Conservation (phyloP, 768 basidiomycete species). For the Tulasnella sp. region DNA sequence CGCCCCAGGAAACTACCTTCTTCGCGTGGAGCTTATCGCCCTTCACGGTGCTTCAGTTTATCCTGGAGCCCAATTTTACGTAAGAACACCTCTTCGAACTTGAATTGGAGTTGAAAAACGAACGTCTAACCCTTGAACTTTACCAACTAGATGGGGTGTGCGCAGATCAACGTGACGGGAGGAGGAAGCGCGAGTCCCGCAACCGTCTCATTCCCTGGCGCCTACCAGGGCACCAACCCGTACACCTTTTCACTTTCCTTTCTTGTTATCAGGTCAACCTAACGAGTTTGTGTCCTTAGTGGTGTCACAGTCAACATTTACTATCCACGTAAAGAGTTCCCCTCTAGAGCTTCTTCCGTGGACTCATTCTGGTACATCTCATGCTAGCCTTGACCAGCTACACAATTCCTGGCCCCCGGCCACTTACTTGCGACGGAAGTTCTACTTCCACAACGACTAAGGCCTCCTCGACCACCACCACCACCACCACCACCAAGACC, state of each 20-base stretch:
- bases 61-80: slow-evolving; percentile 38
- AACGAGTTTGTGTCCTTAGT: background rate
- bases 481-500: background rate
- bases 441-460: background rate
- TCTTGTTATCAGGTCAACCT: too few relatives aligned
- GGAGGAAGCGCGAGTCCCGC: slow-evolving; percentile 29
- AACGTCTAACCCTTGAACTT: background rate
- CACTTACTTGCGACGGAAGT: background rate
- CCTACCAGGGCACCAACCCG: slow-evolving; percentile 18
- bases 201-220: slow-evolving; percentile 24
- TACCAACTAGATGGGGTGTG: slow-evolving; percentile 25
- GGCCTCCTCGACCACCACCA: background rate
- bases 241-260: background rate
- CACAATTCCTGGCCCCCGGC: slow-evolving; percentile 13
- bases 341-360: background rate
- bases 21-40: slow-evolving; percentile 40
- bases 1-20: slow-evolving; percentile 41
- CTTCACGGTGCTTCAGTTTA: slow-evolving; percentile 39
- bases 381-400: slow-evolving; percentile 10
- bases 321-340: background rate
- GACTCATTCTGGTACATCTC: background rate
- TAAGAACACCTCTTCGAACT: background rate
- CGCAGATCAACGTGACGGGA: slow-evolving; percentile 35
- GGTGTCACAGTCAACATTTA: background rate
- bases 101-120: background rate